Evolutionary conservation across 805 yeast species (phyloP), one percentile per base, ranked within the genome.

Genomic region (Sugiyamaella smithiae): DNA sequence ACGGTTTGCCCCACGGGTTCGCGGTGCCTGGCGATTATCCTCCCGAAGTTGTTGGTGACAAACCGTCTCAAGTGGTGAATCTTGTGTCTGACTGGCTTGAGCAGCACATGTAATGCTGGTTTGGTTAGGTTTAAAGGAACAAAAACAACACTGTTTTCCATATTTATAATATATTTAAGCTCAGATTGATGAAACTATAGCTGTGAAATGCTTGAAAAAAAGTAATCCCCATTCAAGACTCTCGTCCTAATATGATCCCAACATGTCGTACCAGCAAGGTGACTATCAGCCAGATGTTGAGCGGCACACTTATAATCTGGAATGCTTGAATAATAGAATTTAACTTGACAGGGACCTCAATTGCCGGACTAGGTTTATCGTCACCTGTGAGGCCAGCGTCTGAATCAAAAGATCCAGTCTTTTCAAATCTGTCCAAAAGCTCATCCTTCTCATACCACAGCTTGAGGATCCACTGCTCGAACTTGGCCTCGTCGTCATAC

Each of bases 361-460:
- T 5, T 48, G 45, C 12, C 54, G 56, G 20, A 57, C 56, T 25
- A 12, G 41, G 24, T 20, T 26, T 14, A 7, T 14, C 20, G 22
- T 35, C 22, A 16, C 22, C 20, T 4, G 5, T 29, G 7, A 14
- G 16, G 3, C 14, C 31, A 26, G 41, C 25, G 8, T 17, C 37
- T 8, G 40, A 11, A 2, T 19, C 38, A 49, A 47, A 83, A 1
- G 71, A 55, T 5, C 91, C 89, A 9, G 70, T 67, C 11, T 69
- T 60, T 60, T 78, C 82, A 58, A 79, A 87, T 14, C 64, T 61
- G n/a, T 76, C 81, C 80, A 93, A 72, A 43, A 84, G 64, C 42
- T 65, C 67, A 66, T 93, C 98, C 65, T 93, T 93, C 54, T 79
- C 83, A 16, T 68, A 60, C 98, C 98, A 93, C 8, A 78, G 67